These are phyloP conservation scores for Fraxinus albicans DNA, from an alignment of 305 asterid species.

Conservation along the genomic window DNA sequence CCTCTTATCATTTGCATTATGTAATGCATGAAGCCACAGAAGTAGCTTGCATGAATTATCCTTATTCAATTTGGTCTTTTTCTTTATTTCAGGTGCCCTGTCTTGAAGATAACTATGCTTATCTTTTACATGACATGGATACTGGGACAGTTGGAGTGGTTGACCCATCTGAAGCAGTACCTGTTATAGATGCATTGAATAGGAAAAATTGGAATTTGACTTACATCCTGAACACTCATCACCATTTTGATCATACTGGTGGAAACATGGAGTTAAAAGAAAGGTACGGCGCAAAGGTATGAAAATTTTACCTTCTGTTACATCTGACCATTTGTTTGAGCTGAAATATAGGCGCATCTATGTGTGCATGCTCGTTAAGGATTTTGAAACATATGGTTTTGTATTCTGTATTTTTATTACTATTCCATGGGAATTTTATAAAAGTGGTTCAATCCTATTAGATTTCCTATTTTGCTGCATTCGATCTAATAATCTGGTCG, in stretches of 20 bases:
- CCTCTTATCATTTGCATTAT: neutral
- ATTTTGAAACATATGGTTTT: neutral
- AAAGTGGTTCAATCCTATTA: neutral
- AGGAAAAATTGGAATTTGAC: conserved; percentile 77
- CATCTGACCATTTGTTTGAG: conserved; percentile 16
- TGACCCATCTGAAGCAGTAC: conserved; percentile 57
- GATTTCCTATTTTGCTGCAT: neutral
- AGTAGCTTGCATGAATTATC: conserved; percentile 1
- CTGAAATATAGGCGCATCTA: conserved; percentile 12
- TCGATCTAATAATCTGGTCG: neutral
- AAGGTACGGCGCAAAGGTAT: conserved; percentile 98
- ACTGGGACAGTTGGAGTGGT: conserved; percentile 65
- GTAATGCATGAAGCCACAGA: neutral
- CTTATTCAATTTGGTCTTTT: neutral
- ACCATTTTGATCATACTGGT: conserved; percentile 96
- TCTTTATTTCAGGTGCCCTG: conserved; percentile 40
- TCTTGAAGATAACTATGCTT: conserved; percentile 51
- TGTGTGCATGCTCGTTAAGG: neutral
- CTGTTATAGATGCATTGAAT: conserved; percentile 65
- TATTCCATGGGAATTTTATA: neutral
- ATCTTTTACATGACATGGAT: conserved; percentile 47
- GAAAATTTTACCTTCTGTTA: conserved; percentile 34
- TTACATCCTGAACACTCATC: conserved; percentile 91
- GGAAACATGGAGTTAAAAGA: conserved; percentile 89
- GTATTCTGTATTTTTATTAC: neutral